Percentiles rank a stretch among this genome's conserved stretches.
Evolutionary conservation across 192 early-diverging fungal species (phyloP).

Genomic region (Coemansia sp.): DNA sequence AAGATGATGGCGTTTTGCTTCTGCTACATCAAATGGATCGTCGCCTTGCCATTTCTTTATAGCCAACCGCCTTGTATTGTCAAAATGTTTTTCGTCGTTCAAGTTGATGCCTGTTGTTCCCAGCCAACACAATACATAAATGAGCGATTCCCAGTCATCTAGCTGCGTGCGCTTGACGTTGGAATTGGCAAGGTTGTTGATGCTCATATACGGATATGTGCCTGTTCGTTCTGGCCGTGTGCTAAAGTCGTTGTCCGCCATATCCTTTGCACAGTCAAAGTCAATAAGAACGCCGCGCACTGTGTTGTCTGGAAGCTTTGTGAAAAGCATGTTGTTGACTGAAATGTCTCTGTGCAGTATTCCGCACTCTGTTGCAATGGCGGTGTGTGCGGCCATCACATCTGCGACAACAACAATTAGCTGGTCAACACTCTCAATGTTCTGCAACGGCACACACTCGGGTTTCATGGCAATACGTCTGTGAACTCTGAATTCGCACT

Average conservation of each 20-base stretch:
- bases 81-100: background rate
- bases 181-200: background rate
- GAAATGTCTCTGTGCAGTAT: conserved; percentile 31
- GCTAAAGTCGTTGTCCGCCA: background rate
- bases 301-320: background rate
- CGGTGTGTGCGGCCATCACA: conserved; percentile 16
- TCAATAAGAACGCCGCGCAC: conserved; percentile 17
- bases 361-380: background rate
- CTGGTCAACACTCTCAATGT: conserved; percentile 1
- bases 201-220: conserved; percentile 16
- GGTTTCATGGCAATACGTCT: conserved; percentile 2
- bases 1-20: no score
- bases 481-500: background rate
- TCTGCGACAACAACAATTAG: conserved; percentile 23
- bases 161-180: conserved; percentile 7
- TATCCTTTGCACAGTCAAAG: conserved; percentile 18
- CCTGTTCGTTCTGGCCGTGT: conserved; percentile 5
- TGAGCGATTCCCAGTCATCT: conserved; percentile 24
- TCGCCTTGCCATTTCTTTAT: no score
- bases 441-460: background rate
- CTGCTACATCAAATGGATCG: no score
- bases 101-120: background rate
- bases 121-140: conserved; percentile 7
- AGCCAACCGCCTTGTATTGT: no score
- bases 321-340: conserved; percentile 16